Evolutionary conservation across 129 eudicot genomes (phyloP), one percentile per base, ranked within the genome.

Genomic region (Apium graveolens): DNA sequence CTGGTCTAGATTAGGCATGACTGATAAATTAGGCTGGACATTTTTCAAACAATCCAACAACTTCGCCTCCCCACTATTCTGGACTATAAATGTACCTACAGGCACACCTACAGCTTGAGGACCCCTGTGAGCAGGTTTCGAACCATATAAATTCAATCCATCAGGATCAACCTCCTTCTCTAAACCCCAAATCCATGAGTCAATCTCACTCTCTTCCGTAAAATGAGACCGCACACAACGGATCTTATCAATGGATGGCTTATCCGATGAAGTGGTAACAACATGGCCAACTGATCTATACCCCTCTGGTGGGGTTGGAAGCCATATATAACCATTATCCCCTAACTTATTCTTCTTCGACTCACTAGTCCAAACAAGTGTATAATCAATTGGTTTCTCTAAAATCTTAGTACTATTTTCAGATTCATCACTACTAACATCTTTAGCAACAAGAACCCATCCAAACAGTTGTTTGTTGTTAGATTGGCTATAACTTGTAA

Each of bases 351-450:
- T 82, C 20, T 86, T 85, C 20, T 74, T 43, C 31, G 86, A 76
- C 70, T 91, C 85, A 71, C 97, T 94, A 60, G 83, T 87, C 97
- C 93, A 91, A 27, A 91, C 86, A 66, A 91, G 97, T 42, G 87
- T 82, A 71, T 90, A 91, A 55, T 88, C 98, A 71, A 71, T 71
- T 49, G 97, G 98, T 68, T 49, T 71, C 78, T 81, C 86, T 20
- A 94, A 76, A 27, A 85, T 70, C 17, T 24, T 51, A n/a, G n/a
- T n/a, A 11, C 73, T 80, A 63, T 17, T 79, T 11, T 73, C 76
- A 21, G 87, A 80, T 1, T 80, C 49, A n/a, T 85, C 81, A 68
- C 63, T 76, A 65, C 83, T 24, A 20, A 70, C 35, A 70, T 82
- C 83, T 87, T 89, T 91, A 26, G 74, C 97, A 0, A 74, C 89